Evolutionary conservation across 208 protist genomes (phyloP), one percentile per base, ranked within the genome.

Genomic region (Leishmania major): DNA sequence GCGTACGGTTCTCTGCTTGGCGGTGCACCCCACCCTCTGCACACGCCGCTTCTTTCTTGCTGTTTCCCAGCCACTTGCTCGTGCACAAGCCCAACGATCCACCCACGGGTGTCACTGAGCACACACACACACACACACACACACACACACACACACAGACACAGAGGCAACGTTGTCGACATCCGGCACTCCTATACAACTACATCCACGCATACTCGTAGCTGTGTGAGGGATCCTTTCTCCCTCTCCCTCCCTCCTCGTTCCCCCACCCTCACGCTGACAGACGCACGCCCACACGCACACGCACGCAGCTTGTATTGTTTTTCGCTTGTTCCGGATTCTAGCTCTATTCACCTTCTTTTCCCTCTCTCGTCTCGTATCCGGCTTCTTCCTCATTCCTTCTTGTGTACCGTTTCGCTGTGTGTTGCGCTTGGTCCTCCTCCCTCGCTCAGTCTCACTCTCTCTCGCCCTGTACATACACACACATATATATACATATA

Each of bases 141-240:
- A 2, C 67, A 47, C 67, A n/a, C 37, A 69, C 1, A 69, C 37
- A 40, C 17, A 13, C 67, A 2, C 67, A 47, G 37, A n/a, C 37
- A 69, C 1, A 69, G 62, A 49, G 45, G 45, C 45, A 49, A 49
- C 5, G 45, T 11, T 35, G 31, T 13, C 25, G 62, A 13, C 11
- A n/a, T 47, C 22, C 19, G 37, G 17, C 67, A 13, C 67, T 47
- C 10, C 15, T 13, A 28, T 22, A 47, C 37, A 72, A 25, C 37
- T 31, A 40, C 37, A 22, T 7, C 40, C 37, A 31, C 19, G 3
- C 45, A 13, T 28, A 45, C 76, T 74, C 69, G 59, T 64, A 28
- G 28, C 59, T 64, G 59, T 64, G 59, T 64, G 22, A 64, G 59
- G 59, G 22, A 66, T 66, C 6, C 60, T 83, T 85, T 66, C 40